Evolutionary conservation across 345 rosid species (phyloP), one percentile per base, ranked within the genome.

Genomic region (Diplotaxis tenuifolia): DNA sequence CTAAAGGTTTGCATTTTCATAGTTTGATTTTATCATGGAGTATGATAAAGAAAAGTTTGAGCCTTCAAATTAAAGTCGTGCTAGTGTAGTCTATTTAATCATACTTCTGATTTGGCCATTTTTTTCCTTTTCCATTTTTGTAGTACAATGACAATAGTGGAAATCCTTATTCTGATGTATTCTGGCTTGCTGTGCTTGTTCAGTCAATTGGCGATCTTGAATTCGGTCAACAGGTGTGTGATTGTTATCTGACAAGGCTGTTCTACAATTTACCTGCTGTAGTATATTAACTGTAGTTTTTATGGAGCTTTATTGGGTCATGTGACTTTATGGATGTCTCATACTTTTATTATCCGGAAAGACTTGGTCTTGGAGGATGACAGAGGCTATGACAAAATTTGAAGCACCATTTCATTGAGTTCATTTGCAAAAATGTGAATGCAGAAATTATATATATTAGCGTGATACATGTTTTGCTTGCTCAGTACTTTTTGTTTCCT

Each of bases 141-240:
- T 89, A 95, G 97, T 92, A 92, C 78, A 95, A 95, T 78, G 99
- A 95, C 80, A 95, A 92, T 77, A 86, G 83, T 53, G 99, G 96
- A 69, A 95, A 95, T 83, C 87, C 84, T 3, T 92, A 88, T 83
- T 95, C 99, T 7, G 97, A 95, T 70, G 97, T 88, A 25, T 92
- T 89, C 82, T 91, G 99, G 99, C 96, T 92, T 68, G 89, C 99
- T 80, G 88, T 87, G 57, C 84, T 95, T 61, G 90, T 95, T 53
- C 93, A 89, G 83, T 87, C 99, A 56, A 86, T 86, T 71, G 97
- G 97, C 74, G 89, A 89, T 78, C 93, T 95, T 77, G 97, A 92
- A 73, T 89, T 92, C 82, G 93, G 93, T 69, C 88, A 85, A 55
- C 97, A 92, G 96, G 99, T 92, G 71, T 56, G 83, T 81, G 50